Evolutionary conservation across 495 filamentous ascomycete species (phyloP).

Genomic region (Terfezia boudieri): DNA sequence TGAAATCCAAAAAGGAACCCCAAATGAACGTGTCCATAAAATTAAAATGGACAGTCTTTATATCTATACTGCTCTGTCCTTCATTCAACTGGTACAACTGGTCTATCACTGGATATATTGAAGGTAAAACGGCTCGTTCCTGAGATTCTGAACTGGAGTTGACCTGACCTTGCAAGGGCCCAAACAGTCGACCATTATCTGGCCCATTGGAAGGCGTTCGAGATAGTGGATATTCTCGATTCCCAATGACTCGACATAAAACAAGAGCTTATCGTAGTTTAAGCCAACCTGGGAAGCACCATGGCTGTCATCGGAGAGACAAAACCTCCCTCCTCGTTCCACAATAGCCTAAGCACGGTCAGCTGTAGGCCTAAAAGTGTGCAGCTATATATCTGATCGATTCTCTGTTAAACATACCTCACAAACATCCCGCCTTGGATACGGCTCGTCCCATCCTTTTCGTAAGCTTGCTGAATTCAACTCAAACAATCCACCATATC

Average conservation of each 20-base stretch:
- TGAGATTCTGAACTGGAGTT: conserved; percentile 8
- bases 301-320: conserved; percentile 82
- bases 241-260: conserved; percentile 30
- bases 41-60: no score
- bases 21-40: no score
- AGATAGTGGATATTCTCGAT: conserved; percentile 24
- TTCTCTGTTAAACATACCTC: conserved; percentile 26
- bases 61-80: no score
- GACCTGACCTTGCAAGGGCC: conserved; percentile 15
- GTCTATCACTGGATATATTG: no score
- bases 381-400: not conserved
- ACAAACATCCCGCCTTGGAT: conserved; percentile 61
- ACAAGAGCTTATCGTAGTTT: conserved; percentile 39
- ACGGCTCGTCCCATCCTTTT: conserved; percentile 79
- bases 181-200: conserved; percentile 12
- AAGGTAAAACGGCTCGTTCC: not conserved
- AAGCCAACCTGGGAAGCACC: conserved; percentile 51
- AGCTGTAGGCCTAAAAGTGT: not conserved
- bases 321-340: conserved; percentile 45
- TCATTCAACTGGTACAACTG: no score
- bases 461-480: conserved; percentile 66
- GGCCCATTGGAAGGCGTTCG: conserved; percentile 15
- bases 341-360: conserved; percentile 33
- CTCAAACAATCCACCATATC: conserved; percentile 66
- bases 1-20: no score